Evolutionary conservation across 345 rosid species (phyloP), one percentile per base, ranked within the genome.

Genomic region (Anacardium occidentale): DNA sequence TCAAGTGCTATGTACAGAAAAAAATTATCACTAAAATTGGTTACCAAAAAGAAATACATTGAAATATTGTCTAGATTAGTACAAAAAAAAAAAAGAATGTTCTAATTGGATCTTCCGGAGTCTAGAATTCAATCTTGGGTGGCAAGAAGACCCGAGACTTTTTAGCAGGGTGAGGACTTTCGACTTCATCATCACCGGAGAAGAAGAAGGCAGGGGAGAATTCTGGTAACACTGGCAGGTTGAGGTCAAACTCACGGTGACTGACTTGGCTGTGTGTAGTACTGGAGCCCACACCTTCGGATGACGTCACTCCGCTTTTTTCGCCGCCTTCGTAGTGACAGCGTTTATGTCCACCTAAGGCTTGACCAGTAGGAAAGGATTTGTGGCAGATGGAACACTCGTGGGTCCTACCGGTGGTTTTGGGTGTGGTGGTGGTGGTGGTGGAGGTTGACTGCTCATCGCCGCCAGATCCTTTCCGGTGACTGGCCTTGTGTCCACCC

Each of bases 401-500:
- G 79, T 89, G 94, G 11, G 81, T 20, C 78, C 80, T 83, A 7
- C 83, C 88, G 40, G 76, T 52, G 11, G 71, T 68, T 55, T 51
- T 70, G n/a, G 63, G 21, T 37, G 44, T 57, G 5, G 56, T 3
- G 11, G 55, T 22, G 17, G 75, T 22, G 51, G 78, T 72, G 37
- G 83, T 54, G 51, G 84, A 62, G 18, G 79, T 57, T 40, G 86
- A 75, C 68, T 44, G 80, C 59, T 84, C 85, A 4, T 81, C 84
- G 51, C 53, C 78, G 6, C 59, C 64, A 58, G 72, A 56, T 72
- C 79, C 81, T 79, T 91, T 93, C 59, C 94, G 84, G 83, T 93
- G 98, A 68, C 97, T 93, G 45, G 98, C 91, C 74, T 93, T 93
- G 80, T 93, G 98, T 8, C 98, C 98, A 18, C 98, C 98, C 32